Conservation (phyloP, 2,329 filamentous ascomycete genomes). For the Eutypella sp. region DNA sequence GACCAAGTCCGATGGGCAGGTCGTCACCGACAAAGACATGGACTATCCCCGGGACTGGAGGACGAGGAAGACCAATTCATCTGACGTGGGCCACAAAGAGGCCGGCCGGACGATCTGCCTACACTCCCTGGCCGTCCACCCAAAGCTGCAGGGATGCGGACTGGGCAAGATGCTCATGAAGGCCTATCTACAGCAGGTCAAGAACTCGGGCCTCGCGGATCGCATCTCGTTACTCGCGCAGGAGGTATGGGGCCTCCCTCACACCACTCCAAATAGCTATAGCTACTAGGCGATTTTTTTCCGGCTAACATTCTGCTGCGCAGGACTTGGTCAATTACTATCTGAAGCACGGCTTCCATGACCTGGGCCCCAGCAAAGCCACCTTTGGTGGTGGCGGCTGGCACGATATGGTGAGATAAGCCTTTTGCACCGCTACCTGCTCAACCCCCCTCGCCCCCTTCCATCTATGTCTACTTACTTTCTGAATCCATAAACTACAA, state of each 20-base stretch:
- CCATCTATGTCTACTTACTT: too few relatives aligned
- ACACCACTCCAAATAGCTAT: too few relatives aligned
- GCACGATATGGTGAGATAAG: constrained; percentile 68
- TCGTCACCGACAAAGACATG: constrained; percentile 75
- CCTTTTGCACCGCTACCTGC: neutral
- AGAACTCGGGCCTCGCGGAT: constrained; percentile 63
- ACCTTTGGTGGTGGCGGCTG: constrained; percentile 75
- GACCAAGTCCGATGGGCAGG: constrained; percentile 58
- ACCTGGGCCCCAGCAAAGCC: constrained; percentile 62
- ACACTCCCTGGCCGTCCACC: constrained; percentile 77
- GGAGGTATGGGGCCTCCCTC: too few relatives aligned
- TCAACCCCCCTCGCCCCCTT: too few relatives aligned
- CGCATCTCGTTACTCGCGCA: constrained; percentile 73
- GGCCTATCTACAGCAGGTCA: constrained; percentile 73
- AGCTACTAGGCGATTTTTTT: too few relatives aligned
- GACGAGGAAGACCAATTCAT: constrained; percentile 37
- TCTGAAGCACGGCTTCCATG: constrained; percentile 66
- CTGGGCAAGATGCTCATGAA: constrained; percentile 70
- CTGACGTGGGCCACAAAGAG: constrained; percentile 63
- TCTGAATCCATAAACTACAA: neutral
- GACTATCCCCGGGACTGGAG: constrained; percentile 64
- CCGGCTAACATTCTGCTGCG: constrained; percentile 2
- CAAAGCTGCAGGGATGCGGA: constrained; percentile 67
- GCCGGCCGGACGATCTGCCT: constrained; percentile 70
- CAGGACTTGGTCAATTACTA: constrained; percentile 70